Evolutionary conservation across 306 rosid genomes (phyloP).

Genomic region (Crataegus laevigata): DNA sequence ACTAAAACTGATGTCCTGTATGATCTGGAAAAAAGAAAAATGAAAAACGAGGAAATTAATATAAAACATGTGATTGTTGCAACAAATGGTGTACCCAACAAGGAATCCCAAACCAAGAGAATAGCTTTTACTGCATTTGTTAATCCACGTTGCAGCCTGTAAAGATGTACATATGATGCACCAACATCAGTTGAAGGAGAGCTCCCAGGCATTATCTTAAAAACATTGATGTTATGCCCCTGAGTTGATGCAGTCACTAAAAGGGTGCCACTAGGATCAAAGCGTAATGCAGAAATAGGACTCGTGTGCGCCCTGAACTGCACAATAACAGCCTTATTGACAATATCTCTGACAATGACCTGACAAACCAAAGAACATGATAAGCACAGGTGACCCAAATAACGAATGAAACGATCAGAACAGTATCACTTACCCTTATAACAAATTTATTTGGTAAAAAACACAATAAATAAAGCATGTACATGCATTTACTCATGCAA

Average conservation of each 20-base stretch:
- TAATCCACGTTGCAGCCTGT: conserved; percentile 86
- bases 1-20: conserved; percentile 93
- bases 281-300: conserved; percentile 88
- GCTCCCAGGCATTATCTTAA: conserved; percentile 63
- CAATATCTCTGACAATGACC: conserved; percentile 86
- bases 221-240: conserved; percentile 93
- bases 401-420: neutral
- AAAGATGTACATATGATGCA: conserved; percentile 62
- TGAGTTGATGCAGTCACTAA: conserved; percentile 89
- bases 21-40: conserved; percentile 49
- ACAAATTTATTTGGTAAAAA: neutral
- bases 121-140: conserved; percentile 75
- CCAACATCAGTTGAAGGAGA: conserved; percentile 36
- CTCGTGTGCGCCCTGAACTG: conserved; percentile 92
- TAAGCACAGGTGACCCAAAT: conserved; percentile 3
- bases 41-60: neutral
- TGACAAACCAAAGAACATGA: conserved; percentile 26
- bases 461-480: neutral
- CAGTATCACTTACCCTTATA: neutral
- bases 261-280: conserved; percentile 88
- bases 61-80: conserved; percentile 2
- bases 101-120: neutral
- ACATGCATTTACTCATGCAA: neutral
- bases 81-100: neutral
- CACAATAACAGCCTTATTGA: conserved; percentile 61